phyloP scores from a whole-genome alignment of 306 rosid species.

The Canavalia ensiformis region DNA sequence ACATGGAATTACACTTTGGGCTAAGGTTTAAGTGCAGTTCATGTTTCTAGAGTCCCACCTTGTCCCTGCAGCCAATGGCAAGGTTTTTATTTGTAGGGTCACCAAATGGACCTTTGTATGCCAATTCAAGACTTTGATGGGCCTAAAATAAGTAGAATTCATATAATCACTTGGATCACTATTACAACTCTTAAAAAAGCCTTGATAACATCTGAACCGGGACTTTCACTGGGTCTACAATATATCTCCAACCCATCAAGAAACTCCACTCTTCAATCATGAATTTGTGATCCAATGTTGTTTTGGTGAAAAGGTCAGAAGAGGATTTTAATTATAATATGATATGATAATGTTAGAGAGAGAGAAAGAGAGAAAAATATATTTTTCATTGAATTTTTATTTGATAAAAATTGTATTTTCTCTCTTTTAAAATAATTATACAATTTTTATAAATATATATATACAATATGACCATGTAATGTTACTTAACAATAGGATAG shows the following conservation, averaged over 20 bases:
- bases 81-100: constrained; percentile 52
- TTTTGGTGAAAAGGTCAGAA: constrained; percentile 43
- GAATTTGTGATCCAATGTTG: constrained; percentile 44
- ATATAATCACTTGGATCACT: constrained; percentile 42
- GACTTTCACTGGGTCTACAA: constrained; percentile 45
- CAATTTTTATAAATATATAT: too few species aligned
- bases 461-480: too few species aligned
- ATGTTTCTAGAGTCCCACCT: constrained; percentile 45
- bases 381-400: too few species aligned
- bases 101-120: constrained; percentile 46
- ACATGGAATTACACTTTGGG: constrained; percentile 45
- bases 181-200: constrained; percentile 29
- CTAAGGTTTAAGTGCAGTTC: constrained; percentile 44
- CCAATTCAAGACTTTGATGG: constrained; percentile 31
- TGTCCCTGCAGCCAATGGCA: constrained; percentile 54
- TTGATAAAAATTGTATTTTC: too few species aligned
- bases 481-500: too few species aligned
- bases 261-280: constrained; percentile 47
- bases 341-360: too few species aligned
- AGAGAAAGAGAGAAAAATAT: too few species aligned
- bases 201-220: constrained; percentile 49
- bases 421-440: too few species aligned
- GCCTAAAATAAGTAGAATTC: constrained; percentile 46
- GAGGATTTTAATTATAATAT: too few species aligned
- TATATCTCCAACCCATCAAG: constrained; percentile 39